phyloP scores from a whole-genome alignment of 2,329 filamentous ascomycete genomes.

The Scytalidium lignicola region DNA sequence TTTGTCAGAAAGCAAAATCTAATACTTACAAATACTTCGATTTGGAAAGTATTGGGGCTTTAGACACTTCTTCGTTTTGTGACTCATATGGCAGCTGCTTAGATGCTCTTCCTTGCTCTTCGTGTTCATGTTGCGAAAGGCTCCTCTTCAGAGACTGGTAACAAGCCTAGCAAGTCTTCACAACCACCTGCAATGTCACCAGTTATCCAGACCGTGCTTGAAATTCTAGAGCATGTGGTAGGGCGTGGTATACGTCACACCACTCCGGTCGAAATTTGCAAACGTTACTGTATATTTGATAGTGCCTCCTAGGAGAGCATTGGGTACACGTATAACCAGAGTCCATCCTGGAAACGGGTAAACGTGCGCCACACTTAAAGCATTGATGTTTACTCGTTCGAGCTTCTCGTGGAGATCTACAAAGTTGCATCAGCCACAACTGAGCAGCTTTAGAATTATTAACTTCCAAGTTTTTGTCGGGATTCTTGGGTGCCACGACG shows the following conservation, averaged over 20 bases:
- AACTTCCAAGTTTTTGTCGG: not conserved
- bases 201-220: slow-evolving; percentile 43
- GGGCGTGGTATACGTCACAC: slow-evolving; percentile 75
- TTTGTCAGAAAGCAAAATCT: too few species aligned
- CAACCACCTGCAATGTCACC: slow-evolving; percentile 17
- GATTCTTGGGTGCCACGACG: not conserved
- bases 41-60: too few species aligned
- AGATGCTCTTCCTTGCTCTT: slow-evolving; percentile 78
- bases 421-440: not conserved
- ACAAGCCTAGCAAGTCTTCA: slow-evolving; percentile 19
- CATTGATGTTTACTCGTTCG: too few species aligned
- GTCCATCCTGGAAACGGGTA: too few species aligned
- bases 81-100: too few species aligned
- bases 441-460: not conserved
- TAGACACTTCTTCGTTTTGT: too few species aligned
- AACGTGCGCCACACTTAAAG: too few species aligned
- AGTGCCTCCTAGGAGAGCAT: too few species aligned
- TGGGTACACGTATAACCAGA: too few species aligned
- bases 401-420: not conserved
- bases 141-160: slow-evolving; percentile 18
- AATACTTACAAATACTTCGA: too few species aligned
- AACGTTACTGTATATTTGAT: too few species aligned
- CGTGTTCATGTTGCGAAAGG: slow-evolving; percentile 49
- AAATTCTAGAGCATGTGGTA: slow-evolving; percentile 74
- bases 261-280: too few species aligned